Conservation (phyloP, 495 filamentous ascomycete genomes). For the Sphaerosporella brunnea region DNA sequence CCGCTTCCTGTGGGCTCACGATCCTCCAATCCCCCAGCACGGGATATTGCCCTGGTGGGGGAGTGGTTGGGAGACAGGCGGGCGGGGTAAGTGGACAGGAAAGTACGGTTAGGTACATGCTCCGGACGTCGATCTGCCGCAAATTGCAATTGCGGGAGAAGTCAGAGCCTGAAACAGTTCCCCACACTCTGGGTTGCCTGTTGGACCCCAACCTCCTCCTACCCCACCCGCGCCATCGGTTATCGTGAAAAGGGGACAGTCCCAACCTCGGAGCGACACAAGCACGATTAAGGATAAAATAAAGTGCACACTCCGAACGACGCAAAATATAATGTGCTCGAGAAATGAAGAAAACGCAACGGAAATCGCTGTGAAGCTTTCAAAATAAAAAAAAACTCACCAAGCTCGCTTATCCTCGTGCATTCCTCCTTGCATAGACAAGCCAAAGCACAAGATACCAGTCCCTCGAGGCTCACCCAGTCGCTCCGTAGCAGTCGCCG, state of each 20-base stretch:
- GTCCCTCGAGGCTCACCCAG: slow-evolving; percentile 22
- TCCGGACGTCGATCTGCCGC: slow-evolving; percentile 6
- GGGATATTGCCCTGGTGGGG: no score
- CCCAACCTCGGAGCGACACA: slow-evolving; percentile 1
- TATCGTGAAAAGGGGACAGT: slow-evolving; percentile 4
- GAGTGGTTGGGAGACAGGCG: no score
- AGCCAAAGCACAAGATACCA: slow-evolving; percentile 14
- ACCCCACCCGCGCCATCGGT: slow-evolving; percentile 1
- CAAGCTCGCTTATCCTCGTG: slow-evolving; percentile 24
- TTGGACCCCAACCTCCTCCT: not conserved
- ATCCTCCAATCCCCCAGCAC: slow-evolving; percentile 1
- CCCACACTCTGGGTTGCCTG: not conserved
- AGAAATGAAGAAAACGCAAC: not conserved
- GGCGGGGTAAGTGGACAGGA: not conserved
- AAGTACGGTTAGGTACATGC: slow-evolving; percentile 9
- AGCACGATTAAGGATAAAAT: slow-evolving; percentile 3
- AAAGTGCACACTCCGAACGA: slow-evolving; percentile 2
- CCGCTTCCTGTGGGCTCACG: no score
- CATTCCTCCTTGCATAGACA: slow-evolving; percentile 19
- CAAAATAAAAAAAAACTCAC: slow-evolving; percentile 11
- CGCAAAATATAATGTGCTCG: slow-evolving; percentile 4
- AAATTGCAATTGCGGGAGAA: no score
- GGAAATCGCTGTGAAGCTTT: slow-evolving; percentile 9
- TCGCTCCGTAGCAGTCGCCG: slow-evolving; percentile 15
- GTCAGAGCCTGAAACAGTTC: slow-evolving; percentile 5